A percentile compares a stretch with the other conserved stretches of the same genome.
phyloP scores from a whole-genome alignment of 176 grass and related monocot genomes.

The Zizania latifolia region DNA sequence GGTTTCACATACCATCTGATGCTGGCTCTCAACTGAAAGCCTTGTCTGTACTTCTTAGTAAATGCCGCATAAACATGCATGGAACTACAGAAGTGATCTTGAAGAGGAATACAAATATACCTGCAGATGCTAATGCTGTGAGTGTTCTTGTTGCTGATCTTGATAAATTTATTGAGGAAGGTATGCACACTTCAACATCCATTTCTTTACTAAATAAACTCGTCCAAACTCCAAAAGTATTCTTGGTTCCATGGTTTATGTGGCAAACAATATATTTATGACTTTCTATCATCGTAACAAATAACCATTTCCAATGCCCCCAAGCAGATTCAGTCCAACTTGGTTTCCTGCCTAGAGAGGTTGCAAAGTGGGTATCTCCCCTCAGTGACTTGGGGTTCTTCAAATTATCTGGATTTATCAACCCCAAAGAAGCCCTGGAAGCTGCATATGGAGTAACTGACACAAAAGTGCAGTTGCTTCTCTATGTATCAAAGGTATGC shows the following conservation, averaged over 20 bases:
- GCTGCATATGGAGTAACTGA: slow-evolving; percentile 57
- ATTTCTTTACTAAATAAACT: neutral
- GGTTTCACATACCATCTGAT: slow-evolving; percentile 52
- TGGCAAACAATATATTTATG: neutral
- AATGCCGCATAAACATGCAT: slow-evolving; percentile 50
- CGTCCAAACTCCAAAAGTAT: neutral
- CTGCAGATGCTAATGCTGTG: slow-evolving; percentile 85
- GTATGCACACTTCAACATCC: slow-evolving; percentile 34
- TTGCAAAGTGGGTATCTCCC: slow-evolving; percentile 81
- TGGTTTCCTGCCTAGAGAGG: slow-evolving; percentile 91
- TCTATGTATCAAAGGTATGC: slow-evolving; percentile 62
- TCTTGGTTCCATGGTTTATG: neutral
- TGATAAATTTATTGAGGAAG: slow-evolving; percentile 56
- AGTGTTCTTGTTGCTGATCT: slow-evolving; percentile 69
- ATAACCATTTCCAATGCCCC: slow-evolving; percentile 16
- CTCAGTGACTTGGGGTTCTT: slow-evolving; percentile 74
- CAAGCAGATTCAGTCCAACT: slow-evolving; percentile 64
- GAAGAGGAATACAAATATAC: slow-evolving; percentile 71
- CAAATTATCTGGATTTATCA: slow-evolving; percentile 82
- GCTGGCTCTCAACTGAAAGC: slow-evolving; percentile 60
- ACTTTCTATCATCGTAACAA: neutral
- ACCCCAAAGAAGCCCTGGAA: slow-evolving; percentile 68
- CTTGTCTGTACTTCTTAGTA: slow-evolving; percentile 63
- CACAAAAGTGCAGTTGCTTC: slow-evolving; percentile 51
- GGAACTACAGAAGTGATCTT: slow-evolving; percentile 75